These are phyloP conservation scores for Gymnopilus dilepis DNA, from an alignment of 768 basidiomycete genomes.

Conservation along the genomic window DNA sequence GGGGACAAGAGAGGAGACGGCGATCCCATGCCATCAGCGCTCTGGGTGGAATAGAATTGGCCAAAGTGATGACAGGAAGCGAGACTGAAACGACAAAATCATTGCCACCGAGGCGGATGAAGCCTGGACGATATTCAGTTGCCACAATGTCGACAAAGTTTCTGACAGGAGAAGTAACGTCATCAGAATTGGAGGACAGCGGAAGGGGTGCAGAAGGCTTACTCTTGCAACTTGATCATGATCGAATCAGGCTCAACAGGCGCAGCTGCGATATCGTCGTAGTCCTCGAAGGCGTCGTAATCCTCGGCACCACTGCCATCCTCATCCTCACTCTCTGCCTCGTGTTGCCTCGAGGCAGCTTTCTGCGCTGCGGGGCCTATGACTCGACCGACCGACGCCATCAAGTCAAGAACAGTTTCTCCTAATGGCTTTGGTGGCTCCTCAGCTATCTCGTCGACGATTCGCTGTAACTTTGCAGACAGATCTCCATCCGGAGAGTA, in stretches of 20 bases:
- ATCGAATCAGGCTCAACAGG: slow-evolving; percentile 28
- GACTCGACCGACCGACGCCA: slow-evolving; percentile 38
- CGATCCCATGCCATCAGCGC: slow-evolving; percentile 80
- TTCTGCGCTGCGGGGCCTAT: slow-evolving; percentile 20
- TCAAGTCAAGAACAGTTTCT: slow-evolving; percentile 49
- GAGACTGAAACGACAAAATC: slow-evolving; percentile 63
- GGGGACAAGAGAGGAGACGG: slow-evolving; percentile 58
- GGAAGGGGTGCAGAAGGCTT: slow-evolving; percentile 13
- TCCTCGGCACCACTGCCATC: slow-evolving; percentile 37
- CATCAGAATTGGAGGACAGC: slow-evolving; percentile 2
- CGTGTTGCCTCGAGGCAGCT: slow-evolving; percentile 11
- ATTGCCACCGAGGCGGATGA: slow-evolving; percentile 53
- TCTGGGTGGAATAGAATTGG: slow-evolving; percentile 59
- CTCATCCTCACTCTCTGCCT: slow-evolving; percentile 18
- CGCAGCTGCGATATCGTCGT: slow-evolving; percentile 41
- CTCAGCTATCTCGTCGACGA: slow-evolving; percentile 51
- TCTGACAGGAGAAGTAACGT: slow-evolving; percentile 34
- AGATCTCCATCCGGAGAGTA: slow-evolving; percentile 54
- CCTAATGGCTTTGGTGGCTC: slow-evolving; percentile 47
- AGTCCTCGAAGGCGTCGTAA: slow-evolving; percentile 42
- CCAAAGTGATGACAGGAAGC: slow-evolving; percentile 56
- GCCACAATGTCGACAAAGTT: slow-evolving; percentile 67
- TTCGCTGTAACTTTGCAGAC: slow-evolving; percentile 41
- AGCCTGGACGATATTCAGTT: slow-evolving; percentile 62
- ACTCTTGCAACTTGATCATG: slow-evolving; percentile 38